These are phyloP conservation scores for Prunus davidiana DNA, from an alignment of 306 rosid species.

Conservation along the genomic window DNA sequence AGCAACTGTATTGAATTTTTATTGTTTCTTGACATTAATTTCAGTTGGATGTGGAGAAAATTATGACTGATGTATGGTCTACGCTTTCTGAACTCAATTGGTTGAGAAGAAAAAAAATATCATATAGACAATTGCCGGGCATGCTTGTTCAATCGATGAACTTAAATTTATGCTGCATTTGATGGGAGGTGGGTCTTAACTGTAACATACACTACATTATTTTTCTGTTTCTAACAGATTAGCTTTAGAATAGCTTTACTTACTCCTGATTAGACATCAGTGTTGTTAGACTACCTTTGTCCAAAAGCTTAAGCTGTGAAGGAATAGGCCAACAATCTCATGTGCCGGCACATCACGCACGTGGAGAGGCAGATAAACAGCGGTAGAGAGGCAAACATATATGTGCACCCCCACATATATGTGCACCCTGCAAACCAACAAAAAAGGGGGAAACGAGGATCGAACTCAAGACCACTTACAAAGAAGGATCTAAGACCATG, in stretches of 20 bases:
- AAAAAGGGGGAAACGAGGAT: too few relatives aligned
- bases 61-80: background rate
- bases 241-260: too few relatives aligned
- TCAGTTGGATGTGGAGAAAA: constrained; percentile 14
- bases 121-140: background rate
- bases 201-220: background rate
- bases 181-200: constrained; percentile 20
- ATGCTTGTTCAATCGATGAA: constrained; percentile 26
- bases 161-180: constrained; percentile 25
- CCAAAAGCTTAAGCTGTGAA: too few relatives aligned
- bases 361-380: too few relatives aligned
- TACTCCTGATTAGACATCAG: background rate
- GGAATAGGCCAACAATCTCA: too few relatives aligned
- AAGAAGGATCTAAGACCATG: too few relatives aligned
- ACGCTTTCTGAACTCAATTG: background rate
- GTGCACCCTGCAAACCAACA: too few relatives aligned
- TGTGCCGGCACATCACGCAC: too few relatives aligned
- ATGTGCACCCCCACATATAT: too few relatives aligned
- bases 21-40: background rate
- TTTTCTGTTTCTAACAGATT: background rate
- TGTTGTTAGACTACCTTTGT: background rate
- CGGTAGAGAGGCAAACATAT: too few relatives aligned
- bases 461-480: too few relatives aligned
- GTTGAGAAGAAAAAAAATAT: background rate
- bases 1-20: background rate